Conservation (phyloP, 139 green algal genomes). For the Marvania coccoides region DNA sequence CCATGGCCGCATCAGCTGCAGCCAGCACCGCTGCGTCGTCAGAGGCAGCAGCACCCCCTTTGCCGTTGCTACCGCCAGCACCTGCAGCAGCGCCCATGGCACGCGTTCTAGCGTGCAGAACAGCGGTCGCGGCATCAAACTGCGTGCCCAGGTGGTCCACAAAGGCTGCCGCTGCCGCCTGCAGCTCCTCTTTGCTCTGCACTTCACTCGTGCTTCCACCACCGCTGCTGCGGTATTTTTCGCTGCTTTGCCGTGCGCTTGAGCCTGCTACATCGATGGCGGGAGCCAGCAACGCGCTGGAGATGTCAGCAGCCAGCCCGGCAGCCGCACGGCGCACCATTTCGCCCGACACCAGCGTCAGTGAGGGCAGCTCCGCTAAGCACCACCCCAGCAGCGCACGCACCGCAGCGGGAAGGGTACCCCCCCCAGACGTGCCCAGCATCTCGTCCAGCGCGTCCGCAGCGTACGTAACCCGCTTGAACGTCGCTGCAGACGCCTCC, state of each 20-base stretch:
- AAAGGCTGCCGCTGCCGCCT: slow-evolving; percentile 1
- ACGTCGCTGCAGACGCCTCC: neutral
- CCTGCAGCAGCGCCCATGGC: neutral
- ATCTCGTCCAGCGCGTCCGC: slow-evolving; percentile 13
- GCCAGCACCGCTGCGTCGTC: neutral
- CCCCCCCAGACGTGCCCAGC: neutral
- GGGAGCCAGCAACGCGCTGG: slow-evolving; percentile 10
- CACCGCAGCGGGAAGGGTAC: neutral
- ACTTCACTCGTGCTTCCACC: neutral
- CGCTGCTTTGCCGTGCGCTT: neutral
- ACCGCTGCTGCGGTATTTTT: neutral
- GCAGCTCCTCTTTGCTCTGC: slow-evolving; percentile 4
- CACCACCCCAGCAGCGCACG: slow-evolving; percentile 13
- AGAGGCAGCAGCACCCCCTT: neutral
- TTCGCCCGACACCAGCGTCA: neutral
- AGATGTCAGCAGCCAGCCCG: slow-evolving; percentile 19
- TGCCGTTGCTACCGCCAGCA: neutral
- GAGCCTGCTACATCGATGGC: neutral
- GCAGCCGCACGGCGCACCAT: slow-evolving; percentile 10
- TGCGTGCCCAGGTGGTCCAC: slow-evolving; percentile 15
- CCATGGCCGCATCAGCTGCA: neutral
- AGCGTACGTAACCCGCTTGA: slow-evolving; percentile 15
- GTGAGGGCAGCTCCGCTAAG: slow-evolving; percentile 34
- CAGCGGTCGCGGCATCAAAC: slow-evolving; percentile 5
- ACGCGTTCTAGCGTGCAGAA: neutral